Base-by-base conservation (phyloP, 1,284 basidiomycete genomes). In the Entoloma clypeatum region DNA sequence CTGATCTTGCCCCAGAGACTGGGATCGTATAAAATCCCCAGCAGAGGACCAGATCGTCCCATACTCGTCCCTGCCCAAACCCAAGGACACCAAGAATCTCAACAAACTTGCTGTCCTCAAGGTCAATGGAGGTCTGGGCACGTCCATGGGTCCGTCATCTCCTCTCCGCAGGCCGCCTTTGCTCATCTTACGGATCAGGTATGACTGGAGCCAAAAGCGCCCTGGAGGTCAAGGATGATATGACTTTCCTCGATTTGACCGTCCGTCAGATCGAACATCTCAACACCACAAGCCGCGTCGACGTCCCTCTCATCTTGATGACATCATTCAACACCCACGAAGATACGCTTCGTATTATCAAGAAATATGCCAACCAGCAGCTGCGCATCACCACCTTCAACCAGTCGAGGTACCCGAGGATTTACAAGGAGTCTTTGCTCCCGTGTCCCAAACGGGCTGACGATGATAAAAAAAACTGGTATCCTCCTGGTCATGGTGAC, bases 281-380 rank as follows among this genome's bases (percentile, higher is more conserved):
- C 58, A 86, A 86, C 67, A 86, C 82, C 36, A 77, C 77, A 40
- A 67, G 69, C 59, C 72, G 73, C 33, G 82, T 83, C 54, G 81
- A 96, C 69, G 94, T 98, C 33, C 94, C 95, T 10, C 90, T 99
- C 63, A 95, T 98, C 69, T 83, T 99, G 62, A 99, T 99, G 95
- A 98, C 96, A 61, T 97, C 93, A 50, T 98, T 99, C 84, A 98
- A 99, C 77, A 98, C 96, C 29, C 94, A 95, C 64, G 92, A 95
- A 40, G 93, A 96, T 65, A 96, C 93, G 35, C 78, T 92, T 44
- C 87, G 94, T 48, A 96, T 98, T 73, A 99, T 99, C 72, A 96
- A 98, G 69, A 99, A 99, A 72, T 99, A 99, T 69, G 92, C 86
- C 41, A 98, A 98, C 76, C 93, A 96, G 72, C 93, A 95, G 65